Percentiles rank a stretch among this genome's conserved stretches.
These are phyloP conservation scores for Piloderma croceum DNA, from an alignment of 768 basidiomycete species.

Conservation along the genomic window DNA sequence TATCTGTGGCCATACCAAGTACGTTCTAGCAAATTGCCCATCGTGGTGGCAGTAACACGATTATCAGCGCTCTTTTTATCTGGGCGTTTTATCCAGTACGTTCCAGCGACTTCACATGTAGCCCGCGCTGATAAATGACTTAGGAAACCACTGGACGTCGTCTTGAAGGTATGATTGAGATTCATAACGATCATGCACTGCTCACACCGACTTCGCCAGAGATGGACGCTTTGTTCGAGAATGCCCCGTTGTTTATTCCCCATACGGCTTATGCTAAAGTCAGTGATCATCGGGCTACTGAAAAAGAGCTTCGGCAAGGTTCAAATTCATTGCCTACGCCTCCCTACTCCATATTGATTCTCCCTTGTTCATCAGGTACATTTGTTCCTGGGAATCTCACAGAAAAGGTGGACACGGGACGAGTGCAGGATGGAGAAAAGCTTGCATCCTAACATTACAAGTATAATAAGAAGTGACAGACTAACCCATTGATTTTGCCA, in stretches of 20 bases:
- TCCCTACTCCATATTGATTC: slow-evolving; percentile 8
- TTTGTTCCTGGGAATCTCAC: slow-evolving; percentile 27
- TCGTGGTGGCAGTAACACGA: background rate
- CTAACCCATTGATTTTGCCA: no score
- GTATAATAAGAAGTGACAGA: no score
- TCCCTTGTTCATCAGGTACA: slow-evolving; percentile 15
- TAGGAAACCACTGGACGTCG: slow-evolving; percentile 39
- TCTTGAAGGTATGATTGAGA: slow-evolving; percentile 29
- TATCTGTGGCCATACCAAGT: slow-evolving; percentile 43
- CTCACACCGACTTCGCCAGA: slow-evolving; percentile 19
- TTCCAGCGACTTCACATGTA: background rate
- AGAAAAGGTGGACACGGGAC: slow-evolving; percentile 12
- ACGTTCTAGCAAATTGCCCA: slow-evolving; percentile 6
- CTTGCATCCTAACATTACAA: no score
- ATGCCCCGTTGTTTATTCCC: slow-evolving; percentile 34
- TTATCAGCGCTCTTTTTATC: slow-evolving; percentile 32
- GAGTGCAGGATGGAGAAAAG: no score
- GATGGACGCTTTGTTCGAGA: slow-evolving; percentile 39
- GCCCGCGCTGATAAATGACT: slow-evolving; percentile 1
- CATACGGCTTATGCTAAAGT: slow-evolving; percentile 31
- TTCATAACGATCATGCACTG: background rate
- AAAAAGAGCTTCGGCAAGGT: slow-evolving; percentile 37
- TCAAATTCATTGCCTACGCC: background rate
- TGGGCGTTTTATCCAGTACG: slow-evolving; percentile 40
- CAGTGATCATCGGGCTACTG: slow-evolving; percentile 30